phyloP scores from a whole-genome alignment of 2,329 filamentous ascomycete species.

The Cladosporium sp. region DNA sequence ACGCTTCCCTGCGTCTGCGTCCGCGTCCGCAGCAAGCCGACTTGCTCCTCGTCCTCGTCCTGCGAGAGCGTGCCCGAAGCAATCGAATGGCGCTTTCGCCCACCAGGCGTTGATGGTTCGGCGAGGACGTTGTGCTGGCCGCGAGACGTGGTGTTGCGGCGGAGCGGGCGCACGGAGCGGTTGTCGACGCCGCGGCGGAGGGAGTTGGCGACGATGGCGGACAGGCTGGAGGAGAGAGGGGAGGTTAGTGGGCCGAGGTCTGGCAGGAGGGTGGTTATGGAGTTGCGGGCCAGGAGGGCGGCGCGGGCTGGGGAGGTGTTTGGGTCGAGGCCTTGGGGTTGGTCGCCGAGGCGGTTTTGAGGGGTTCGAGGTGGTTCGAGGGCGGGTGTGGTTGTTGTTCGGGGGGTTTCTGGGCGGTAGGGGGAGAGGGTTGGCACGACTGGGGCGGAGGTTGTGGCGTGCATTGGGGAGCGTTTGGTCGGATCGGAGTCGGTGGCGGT shows the following conservation, averaged over 20 bases:
- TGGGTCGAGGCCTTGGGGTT: conserved; percentile 1
- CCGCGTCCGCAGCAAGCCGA: not conserved
- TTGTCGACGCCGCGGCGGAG: conserved; percentile 44
- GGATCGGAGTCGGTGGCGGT: conserved; percentile 16
- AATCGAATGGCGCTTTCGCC: conserved; percentile 3
- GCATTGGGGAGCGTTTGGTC: conserved; percentile 25
- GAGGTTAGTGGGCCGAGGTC: conserved; percentile 53
- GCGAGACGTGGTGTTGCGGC: conserved; percentile 5
- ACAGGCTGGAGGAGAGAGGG: conserved; percentile 57
- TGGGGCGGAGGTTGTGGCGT: conserved; percentile 35
- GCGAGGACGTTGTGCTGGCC: not conserved
- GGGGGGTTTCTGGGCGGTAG: conserved; percentile 23
- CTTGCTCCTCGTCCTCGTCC: not conserved
- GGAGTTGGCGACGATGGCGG: conserved; percentile 61
- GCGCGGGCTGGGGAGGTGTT: conserved; percentile 38
- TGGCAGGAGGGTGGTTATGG: conserved; percentile 47
- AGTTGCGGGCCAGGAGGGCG: conserved; percentile 43
- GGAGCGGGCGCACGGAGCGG: not conserved
- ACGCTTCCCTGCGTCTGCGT: not conserved
- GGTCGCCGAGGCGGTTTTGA: conserved; percentile 8
- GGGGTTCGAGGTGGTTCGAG: conserved; percentile 11
- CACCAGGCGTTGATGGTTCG: not conserved
- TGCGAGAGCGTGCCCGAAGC: conserved; percentile 8
- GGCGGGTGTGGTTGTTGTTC: conserved; percentile 20
- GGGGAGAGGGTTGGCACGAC: conserved; percentile 19